Evolutionary conservation across 2,329 filamentous ascomycete species (phyloP).

Genomic region (Colletotrichum aenigma): DNA sequence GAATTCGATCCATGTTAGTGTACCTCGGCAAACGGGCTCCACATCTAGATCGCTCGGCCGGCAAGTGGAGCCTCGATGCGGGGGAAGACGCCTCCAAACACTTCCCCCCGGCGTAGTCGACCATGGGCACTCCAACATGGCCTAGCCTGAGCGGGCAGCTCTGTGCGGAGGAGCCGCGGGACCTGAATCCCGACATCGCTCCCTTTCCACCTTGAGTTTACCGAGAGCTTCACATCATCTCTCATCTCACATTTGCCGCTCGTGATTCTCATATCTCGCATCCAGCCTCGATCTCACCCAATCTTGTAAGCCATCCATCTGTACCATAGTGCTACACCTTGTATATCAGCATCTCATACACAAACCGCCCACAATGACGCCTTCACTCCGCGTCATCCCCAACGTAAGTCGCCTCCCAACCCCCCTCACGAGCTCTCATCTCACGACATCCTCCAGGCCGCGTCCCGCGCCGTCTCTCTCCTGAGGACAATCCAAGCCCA

Average conservation of each 20-base stretch:
- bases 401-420: slow-evolving; percentile 24
- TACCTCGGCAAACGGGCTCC: slow-evolving; percentile 13
- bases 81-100: slow-evolving; percentile 11
- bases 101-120: not conserved
- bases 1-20: not conserved
- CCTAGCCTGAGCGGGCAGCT: not conserved
- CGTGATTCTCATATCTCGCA: not conserved
- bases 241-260: not conserved
- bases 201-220: not conserved
- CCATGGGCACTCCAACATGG: not conserved
- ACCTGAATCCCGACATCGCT: slow-evolving; percentile 12
- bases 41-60: slow-evolving; percentile 8
- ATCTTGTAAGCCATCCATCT: not conserved
- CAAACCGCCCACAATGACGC: slow-evolving; percentile 10
- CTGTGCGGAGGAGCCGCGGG: slow-evolving; percentile 13
- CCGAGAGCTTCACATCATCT: not conserved
- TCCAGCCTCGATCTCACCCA: not conserved
- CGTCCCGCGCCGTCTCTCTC: slow-evolving; percentile 70
- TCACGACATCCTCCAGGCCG: slow-evolving; percentile 45
- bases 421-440: not conserved
- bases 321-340: not conserved
- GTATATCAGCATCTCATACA: not conserved
- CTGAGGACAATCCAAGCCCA: slow-evolving; percentile 91
- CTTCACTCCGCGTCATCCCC: slow-evolving; percentile 29
- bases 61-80: slow-evolving; percentile 18